Conservation (phyloP, 768 basidiomycete species). For the Tricholoma furcatifolium region DNA sequence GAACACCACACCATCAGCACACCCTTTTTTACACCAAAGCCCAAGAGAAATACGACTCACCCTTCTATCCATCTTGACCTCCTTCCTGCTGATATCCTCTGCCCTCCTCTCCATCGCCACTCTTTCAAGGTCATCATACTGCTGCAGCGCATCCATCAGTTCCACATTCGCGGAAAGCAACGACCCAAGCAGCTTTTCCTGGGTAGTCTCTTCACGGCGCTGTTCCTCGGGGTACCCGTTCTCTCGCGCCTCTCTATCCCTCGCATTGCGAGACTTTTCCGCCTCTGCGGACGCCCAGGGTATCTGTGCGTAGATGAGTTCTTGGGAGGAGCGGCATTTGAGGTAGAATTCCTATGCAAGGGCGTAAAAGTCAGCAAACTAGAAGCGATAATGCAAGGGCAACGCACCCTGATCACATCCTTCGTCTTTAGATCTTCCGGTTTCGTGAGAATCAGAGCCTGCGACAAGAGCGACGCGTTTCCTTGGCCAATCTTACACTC, state of each 20-base stretch:
- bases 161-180: conserved; percentile 75
- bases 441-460: conserved; percentile 64
- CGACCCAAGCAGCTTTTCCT: conserved; percentile 73
- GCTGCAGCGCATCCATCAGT: conserved; percentile 62
- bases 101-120: conserved; percentile 63
- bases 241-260: conserved; percentile 20
- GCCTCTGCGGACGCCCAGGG: conserved; percentile 88
- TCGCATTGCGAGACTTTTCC: conserved; percentile 56
- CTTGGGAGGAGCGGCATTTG: conserved; percentile 80
- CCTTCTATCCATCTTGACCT: conserved; percentile 62
- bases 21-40: not conserved
- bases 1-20: not conserved
- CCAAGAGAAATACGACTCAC: conserved; percentile 42
- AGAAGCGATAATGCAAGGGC: not conserved
- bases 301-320: conserved; percentile 83
- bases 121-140: conserved; percentile 77
- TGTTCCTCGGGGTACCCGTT: conserved; percentile 27
- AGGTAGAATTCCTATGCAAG: conserved; percentile 73
- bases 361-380: not conserved
- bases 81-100: conserved; percentile 69
- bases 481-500: conserved; percentile 79
- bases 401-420: conserved; percentile 58
- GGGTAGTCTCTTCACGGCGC: conserved; percentile 51
- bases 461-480: conserved; percentile 73
- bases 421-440: conserved; percentile 68